Base-by-base conservation (phyloP, 257 asterid genomes). In the Coffea canephora region DNA sequence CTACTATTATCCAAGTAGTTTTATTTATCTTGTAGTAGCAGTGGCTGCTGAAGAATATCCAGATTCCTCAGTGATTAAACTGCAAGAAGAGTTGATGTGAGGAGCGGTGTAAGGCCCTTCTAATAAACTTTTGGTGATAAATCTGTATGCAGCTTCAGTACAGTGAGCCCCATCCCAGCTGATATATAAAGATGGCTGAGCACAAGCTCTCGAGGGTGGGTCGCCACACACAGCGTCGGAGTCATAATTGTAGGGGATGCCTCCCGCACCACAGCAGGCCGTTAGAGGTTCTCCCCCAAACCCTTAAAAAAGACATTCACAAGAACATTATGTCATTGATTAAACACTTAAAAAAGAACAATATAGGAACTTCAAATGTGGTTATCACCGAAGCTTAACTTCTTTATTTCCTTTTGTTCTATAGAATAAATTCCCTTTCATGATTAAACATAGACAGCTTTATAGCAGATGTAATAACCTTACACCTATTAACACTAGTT, bases 231-330 rank as follows among this genome's bases (percentile, higher is more conserved):
- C 27, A 46, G 21, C 70, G 0, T 6, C 5, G 2, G 8, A 10
- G 49, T 80, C 76, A 48, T 16, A 39, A 61, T 88, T 88, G 73
- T 86, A 88, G 1, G 81, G 83, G 19, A 79, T 79, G n/a, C 89
- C 92, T 41, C 80, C 85, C 8, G 78, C 89, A 54, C 92, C 90
- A 68, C 92, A 87, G 43, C 90, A 87, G 41, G 89, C 88, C 27
- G 11, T 71, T 10, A 85, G 78, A 50, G 79, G 31, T 25, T 79
- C 79, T 8, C 73, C n/a, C 62, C 64, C 5, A 75, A 86, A 81
- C 34, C 86, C 90, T 86, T 81, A 76, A 73, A 39, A 76, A 73
- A 21, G 19, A 10, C n/a, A 48, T 45, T 43, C 34, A 45, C 15
- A 46, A 14, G 54, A 27, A 27, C 27, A 27, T 27, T 27, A 27